Conservation (phyloP, 305 asterid genomes). For the Fraxinus nigra region DNA sequence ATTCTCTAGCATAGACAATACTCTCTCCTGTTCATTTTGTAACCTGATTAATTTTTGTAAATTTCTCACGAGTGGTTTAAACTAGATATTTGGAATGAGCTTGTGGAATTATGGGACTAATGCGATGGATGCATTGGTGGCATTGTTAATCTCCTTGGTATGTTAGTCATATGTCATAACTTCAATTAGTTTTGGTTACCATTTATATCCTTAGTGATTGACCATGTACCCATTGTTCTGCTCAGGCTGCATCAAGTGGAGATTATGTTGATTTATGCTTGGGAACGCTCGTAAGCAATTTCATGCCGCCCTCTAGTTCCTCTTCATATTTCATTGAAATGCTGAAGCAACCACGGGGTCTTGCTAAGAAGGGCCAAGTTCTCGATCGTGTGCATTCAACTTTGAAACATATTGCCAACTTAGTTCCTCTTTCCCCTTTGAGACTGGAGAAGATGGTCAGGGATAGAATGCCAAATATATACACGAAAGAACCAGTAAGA, state of each 20-base stretch:
- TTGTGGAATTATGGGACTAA: constrained; percentile 76
- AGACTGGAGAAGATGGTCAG: constrained; percentile 65
- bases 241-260: constrained; percentile 81
- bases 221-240: not conserved
- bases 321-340: constrained; percentile 37
- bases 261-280: constrained; percentile 71
- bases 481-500: constrained; percentile 56
- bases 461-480: constrained; percentile 59
- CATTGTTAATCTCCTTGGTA: constrained; percentile 73
- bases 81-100: constrained; percentile 69
- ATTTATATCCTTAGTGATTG: constrained; percentile 7
- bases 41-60: not conserved
- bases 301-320: constrained; percentile 54
- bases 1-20: not conserved
- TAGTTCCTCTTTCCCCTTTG: constrained; percentile 77
- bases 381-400: constrained; percentile 75
- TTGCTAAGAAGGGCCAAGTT: constrained; percentile 67
- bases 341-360: constrained; percentile 59
- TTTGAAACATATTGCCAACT: constrained; percentile 53
- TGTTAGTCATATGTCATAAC: constrained; percentile 13
- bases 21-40: not conserved
- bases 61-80: constrained; percentile 15
- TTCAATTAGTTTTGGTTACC: constrained; percentile 5
- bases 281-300: constrained; percentile 80
- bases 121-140: constrained; percentile 84